Percentiles rank a stretch among this genome's conserved stretches.
Evolutionary conservation across 371 early-diverging fungal genomes (phyloP).

Genomic region (Mucor mucedo): DNA sequence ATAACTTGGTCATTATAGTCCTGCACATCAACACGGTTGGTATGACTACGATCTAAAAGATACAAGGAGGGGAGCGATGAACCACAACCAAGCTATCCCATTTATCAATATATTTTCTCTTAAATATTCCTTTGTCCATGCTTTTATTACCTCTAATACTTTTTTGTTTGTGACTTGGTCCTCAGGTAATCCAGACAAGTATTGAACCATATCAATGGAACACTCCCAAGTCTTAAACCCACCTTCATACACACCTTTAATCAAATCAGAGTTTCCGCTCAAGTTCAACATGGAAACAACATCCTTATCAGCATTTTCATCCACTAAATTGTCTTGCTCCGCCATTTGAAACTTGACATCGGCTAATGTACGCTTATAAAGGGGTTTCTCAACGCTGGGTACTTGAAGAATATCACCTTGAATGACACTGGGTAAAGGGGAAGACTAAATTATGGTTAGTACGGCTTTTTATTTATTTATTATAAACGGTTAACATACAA

Average conservation of each 20-base stretch:
- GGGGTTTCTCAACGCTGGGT: constrained; percentile 26
- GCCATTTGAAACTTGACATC: constrained; percentile 87
- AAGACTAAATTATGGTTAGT: constrained; percentile 22
- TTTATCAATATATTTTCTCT: not conserved
- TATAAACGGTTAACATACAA: constrained; percentile 20
- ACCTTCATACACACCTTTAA: constrained; percentile 90
- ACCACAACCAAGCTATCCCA: constrained; percentile 86
- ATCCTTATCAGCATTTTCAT: constrained; percentile 38
- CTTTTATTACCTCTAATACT: constrained; percentile 63
- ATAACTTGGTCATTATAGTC: constrained; percentile 93
- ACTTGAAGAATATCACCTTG: constrained; percentile 48
- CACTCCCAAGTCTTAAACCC: constrained; percentile 98
- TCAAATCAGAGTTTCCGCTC: constrained; percentile 76
- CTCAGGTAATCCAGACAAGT: constrained; percentile 54
- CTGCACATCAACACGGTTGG: constrained; percentile 80
- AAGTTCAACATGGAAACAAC: constrained; percentile 57
- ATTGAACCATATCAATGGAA: constrained; percentile 81
- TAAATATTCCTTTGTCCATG: not conserved
- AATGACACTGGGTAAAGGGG: constrained; percentile 39
- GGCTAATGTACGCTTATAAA: constrained; percentile 71
- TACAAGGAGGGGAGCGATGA: constrained; percentile 86
- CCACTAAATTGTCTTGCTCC: constrained; percentile 66
- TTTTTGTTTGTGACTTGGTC: constrained; percentile 53
- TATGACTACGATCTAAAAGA: constrained; percentile 56
- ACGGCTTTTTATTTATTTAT: too few species aligned